Conservation (phyloP, 1,284 basidiomycete species). For the Sporisorium iseilematis-ciliati region DNA sequence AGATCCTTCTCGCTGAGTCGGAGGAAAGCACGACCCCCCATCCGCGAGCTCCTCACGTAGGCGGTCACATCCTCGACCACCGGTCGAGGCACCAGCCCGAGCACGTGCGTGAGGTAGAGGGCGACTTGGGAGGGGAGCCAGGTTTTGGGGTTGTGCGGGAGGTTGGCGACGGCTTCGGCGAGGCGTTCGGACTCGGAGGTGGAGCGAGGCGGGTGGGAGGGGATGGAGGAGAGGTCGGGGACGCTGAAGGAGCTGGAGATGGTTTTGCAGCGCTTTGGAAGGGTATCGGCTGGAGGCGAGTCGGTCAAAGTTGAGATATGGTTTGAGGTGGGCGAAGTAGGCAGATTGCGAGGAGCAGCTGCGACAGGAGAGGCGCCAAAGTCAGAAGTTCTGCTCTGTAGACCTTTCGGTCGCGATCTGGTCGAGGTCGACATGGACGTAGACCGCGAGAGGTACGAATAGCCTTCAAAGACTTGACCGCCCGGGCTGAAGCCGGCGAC, state of each 20-base stretch:
- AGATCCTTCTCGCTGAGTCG: constrained; percentile 59
- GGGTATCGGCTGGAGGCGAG: constrained; percentile 24
- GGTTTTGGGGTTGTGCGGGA: constrained; percentile 56
- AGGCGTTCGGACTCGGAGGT: constrained; percentile 32
- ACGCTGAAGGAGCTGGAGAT: constrained; percentile 30
- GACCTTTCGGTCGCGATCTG: constrained; percentile 51
- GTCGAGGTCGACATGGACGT: constrained; percentile 60
- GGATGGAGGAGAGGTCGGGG: constrained; percentile 17
- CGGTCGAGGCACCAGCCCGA: constrained; percentile 59
- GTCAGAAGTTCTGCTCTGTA: constrained; percentile 29
- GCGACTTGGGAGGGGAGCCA: constrained; percentile 64
- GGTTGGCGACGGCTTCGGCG: constrained; percentile 41
- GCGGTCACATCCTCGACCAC: constrained; percentile 63
- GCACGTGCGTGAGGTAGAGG: constrained; percentile 62
- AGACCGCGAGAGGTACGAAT: constrained; percentile 59
- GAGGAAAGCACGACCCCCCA: constrained; percentile 61
- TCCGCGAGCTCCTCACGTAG: constrained; percentile 55
- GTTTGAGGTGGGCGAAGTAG: constrained; percentile 30
- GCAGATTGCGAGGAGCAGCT: neutral
- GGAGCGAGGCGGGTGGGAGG: constrained; percentile 19
- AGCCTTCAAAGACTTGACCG: constrained; percentile 57
- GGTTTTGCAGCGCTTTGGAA: constrained; percentile 32
- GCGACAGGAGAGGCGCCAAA: constrained; percentile 9
- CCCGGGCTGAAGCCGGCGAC: constrained; percentile 63
- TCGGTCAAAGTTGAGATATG: constrained; percentile 5